These are phyloP conservation scores for Cladosporium sp. DNA, from an alignment of 2,329 filamentous ascomycete genomes.

Conservation along the genomic window DNA sequence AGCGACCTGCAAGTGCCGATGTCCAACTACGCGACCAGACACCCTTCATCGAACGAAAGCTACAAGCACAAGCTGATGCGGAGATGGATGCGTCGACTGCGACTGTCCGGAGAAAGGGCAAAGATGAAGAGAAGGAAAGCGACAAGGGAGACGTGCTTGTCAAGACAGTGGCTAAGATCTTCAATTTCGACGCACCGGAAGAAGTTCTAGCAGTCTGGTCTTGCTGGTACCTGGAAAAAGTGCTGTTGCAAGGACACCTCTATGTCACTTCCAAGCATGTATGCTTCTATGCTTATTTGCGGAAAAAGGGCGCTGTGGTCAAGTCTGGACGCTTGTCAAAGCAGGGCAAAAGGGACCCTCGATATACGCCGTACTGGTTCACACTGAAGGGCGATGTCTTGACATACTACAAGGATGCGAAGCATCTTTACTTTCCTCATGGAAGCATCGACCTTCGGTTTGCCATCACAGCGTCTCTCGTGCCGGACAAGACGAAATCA, in stretches of 20 bases:
- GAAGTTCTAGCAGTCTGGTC: constrained; percentile 88
- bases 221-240: constrained; percentile 88
- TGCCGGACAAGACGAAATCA: constrained; percentile 48
- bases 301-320: constrained; percentile 75
- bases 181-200: constrained; percentile 75
- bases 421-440: constrained; percentile 84
- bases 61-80: constrained; percentile 27
- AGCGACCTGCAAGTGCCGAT: constrained; percentile 19
- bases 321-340: constrained; percentile 90
- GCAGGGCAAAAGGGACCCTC: constrained; percentile 80
- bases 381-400: constrained; percentile 86
- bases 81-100: constrained; percentile 24
- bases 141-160: not conserved
- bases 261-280: constrained; percentile 92
- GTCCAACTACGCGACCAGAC: constrained; percentile 48
- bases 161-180: constrained; percentile 52
- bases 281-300: constrained; percentile 96
- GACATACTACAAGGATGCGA: constrained; percentile 79
- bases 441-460: constrained; percentile 91
- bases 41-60: constrained; percentile 72
- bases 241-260: constrained; percentile 88
- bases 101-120: constrained; percentile 14
- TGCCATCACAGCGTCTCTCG: constrained; percentile 77
- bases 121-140: not conserved
- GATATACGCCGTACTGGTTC: constrained; percentile 91